Evolutionary conservation across 2,329 filamentous ascomycete genomes (phyloP), one percentile per base, ranked within the genome.

Genomic region (Pezicula neosporulosa): DNA sequence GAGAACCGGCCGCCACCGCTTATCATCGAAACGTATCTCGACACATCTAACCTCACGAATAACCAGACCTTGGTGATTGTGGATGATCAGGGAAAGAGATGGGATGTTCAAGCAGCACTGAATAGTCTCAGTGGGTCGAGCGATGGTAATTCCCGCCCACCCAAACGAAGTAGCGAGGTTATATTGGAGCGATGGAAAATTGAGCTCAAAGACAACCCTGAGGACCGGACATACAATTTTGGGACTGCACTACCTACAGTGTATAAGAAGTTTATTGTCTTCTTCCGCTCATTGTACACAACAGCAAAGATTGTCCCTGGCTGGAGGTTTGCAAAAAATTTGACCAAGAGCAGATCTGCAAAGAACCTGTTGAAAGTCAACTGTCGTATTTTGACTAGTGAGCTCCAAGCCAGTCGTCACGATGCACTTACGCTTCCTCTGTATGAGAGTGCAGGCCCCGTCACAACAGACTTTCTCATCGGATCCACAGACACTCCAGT

Each of bases 191-290:
- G 93, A 60, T 99, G 94, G 94, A 86, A 79, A 51, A 81, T 99
- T 57, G 87, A 94, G 66, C 77, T 97, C 51, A 89, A 89, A 65
- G 81, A 82, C 59, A 72, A 73, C 52, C 69, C 76, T 51, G 66
- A 75, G 66, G 66, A 77, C 58, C 63, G 68, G 30, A 61, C 67
- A 15, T 76, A 81, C 44, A 82, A 81, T 65, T 89, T 85, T 66
- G 81, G 80, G 7, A 75, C 75, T 10, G 76, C 74, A 30, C 74
- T 97, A 47, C 91, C 94, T 13, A 93, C 90, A 48, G 85, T 96
- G 52, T 99, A 99, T 78, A 99, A 99, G 73, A 94, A 96, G 72
- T 90, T 89, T 62, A 96, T 99, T 57, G 88, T 97, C 59, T 84
- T 97, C 61, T 97, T 97, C 71, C 83, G 94, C 54, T 91, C 91